Base-by-base conservation (phyloP, 1,284 basidiomycete species). In the Sparassis latifolia region DNA sequence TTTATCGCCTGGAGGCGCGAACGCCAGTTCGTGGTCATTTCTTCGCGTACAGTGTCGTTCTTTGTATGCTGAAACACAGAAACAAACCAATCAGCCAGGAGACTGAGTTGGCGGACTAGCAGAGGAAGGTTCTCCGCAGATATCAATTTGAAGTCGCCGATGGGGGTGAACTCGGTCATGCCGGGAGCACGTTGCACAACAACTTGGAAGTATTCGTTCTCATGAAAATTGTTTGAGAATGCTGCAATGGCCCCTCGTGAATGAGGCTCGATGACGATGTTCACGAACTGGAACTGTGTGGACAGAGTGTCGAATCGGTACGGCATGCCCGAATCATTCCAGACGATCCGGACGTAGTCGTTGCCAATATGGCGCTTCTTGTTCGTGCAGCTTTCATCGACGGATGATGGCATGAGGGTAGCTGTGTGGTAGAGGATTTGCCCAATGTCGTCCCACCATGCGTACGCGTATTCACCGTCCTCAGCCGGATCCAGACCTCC, bases 401-500 rank as follows among this genome's bases (percentile, higher is more conserved):
- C 65, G n/a, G 73, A 68, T 47, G 83, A 88, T 2, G 97, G 97
- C 97, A 99, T 99, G 71, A 99, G 84, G 1, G 97, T 99, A 2
- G 96, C 90, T 1, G 93, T 89, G 68, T 99, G 97, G 68, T 92
- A 99, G 48, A 97, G 78, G 52, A 97, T 84, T 65, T 99, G 97
- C 12, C 89, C 86, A 42, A 97, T 95, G 62, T 97, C 94, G 68
- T 99, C 94, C 87, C 93, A 95, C 95, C 96, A 99, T 0, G 95
- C 94, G 63, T 99, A 99, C 0, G 93, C 90, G 62, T 93, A 96
- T 67, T 98, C 92, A 28, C 89, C 84, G 65, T 98, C 94, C 59
- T 88, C 84, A 56, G 89, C 84, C 4, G 89, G 82, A 66, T 96
- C 89, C 33, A 99, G 76, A 2, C 94, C 94, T 31, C 95, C 96